Base-by-base conservation (phyloP, 345 rosid genomes). In the Orychophragmus violaceus region DNA sequence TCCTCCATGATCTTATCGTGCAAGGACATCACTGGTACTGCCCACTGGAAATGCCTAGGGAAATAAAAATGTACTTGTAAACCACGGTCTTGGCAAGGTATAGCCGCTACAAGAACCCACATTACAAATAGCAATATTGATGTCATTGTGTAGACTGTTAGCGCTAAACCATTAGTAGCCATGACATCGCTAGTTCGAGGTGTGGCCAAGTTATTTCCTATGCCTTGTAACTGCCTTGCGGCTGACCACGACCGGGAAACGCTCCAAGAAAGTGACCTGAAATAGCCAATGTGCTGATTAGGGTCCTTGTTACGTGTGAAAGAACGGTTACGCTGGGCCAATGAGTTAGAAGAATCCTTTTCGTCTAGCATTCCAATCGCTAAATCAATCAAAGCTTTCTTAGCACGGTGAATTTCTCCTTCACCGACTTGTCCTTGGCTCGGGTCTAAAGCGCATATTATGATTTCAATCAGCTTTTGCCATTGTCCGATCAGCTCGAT, bases 161-260 rank as follows among this genome's bases (percentile, higher is more conserved):
- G 75, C 1, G 92, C 87, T 18, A 91, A 73, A 10, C 98, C 98
- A 69, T 68, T 79, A 0, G 87, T 70, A 0, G 95, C 84, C 23
- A 66, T 71, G 6, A 85, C 64, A 23, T 91, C 96, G 11, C 68
- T 84, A 1, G 59, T 75, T 61, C 77, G 80, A 1, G 98, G 96
- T 0, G 86, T 77, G 2, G 35, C 57, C 55, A 91, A 24, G 71
- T 84, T 87, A 12, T 72, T 80, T 35, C 86, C 92, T 28, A 91
- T 85, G 0, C 90, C 86, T 78, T 84, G 90, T 18, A 91, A 77
- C 83, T 91, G 96, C 78, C 77, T 82, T 0, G 96, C 80, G 0
- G 98, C 98, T 1, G 98, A 91, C 98, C 98, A 91, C 0, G 98
- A 87, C 78, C 90, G 71, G 4, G 98, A 87, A 17, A 91, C 92